A percentile compares a stretch with the other conserved stretches of the same genome.
Evolutionary conservation across 768 basidiomycete genomes (phyloP).

Genomic region (Boletellus emodensis): DNA sequence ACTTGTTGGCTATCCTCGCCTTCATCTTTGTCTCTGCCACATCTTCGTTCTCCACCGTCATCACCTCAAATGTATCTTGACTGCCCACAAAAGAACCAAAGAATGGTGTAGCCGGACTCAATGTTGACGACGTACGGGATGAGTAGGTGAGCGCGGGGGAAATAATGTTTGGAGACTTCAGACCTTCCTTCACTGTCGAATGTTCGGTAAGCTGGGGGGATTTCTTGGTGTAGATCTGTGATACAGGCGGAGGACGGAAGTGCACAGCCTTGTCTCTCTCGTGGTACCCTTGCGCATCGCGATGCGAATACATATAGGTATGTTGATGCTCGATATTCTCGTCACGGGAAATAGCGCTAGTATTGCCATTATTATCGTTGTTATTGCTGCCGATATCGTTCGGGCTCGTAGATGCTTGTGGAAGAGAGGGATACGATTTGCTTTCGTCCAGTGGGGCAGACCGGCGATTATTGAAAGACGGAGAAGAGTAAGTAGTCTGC

Average conservation of each 20-base stretch:
- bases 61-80: constrained; percentile 30
- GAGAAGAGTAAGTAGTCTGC: neutral
- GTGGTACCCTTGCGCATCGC: constrained; percentile 5
- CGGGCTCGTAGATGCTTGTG: constrained; percentile 19
- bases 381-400: constrained; percentile 23
- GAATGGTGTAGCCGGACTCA: constrained; percentile 71
- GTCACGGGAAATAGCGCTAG: constrained; percentile 17
- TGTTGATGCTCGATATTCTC: constrained; percentile 14
- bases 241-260: constrained; percentile 10
- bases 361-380: constrained; percentile 21
- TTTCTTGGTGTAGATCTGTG: constrained; percentile 11
- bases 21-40: constrained; percentile 23
- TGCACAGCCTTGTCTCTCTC: constrained; percentile 3
- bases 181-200: constrained; percentile 26
- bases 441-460: constrained; percentile 1
- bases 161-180: constrained; percentile 50
- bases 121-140: constrained; percentile 58
- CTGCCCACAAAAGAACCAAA: constrained; percentile 50
- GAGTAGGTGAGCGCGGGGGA: constrained; percentile 70
- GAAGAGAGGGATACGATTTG: constrained; percentile 8
- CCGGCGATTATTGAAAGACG: constrained; percentile 7
- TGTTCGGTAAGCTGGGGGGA: constrained; percentile 12
- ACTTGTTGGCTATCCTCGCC: constrained; percentile 16
- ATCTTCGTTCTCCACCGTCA: constrained; percentile 22
- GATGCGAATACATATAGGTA: constrained; percentile 25